Conservation (phyloP, 139 green algal genomes). For the Micractinium sp. region DNA sequence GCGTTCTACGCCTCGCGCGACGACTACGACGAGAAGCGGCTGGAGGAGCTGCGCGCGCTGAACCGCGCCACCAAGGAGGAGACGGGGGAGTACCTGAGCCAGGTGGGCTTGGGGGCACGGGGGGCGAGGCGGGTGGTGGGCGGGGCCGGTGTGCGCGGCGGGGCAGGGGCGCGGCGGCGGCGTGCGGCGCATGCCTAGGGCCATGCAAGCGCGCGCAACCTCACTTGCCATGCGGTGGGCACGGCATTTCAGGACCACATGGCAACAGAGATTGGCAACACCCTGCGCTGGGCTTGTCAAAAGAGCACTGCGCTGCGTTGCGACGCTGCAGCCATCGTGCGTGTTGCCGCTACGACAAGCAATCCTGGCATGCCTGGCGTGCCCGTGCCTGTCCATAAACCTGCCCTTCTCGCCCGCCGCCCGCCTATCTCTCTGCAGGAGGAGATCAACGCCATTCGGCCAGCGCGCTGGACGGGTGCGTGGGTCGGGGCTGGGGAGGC, state of each 20-base stretch:
- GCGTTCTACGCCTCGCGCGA: slow-evolving; percentile 83
- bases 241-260: no score
- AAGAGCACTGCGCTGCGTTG: no score
- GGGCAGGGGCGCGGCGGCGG: neutral
- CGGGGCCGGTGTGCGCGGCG: neutral
- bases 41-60: slow-evolving; percentile 84
- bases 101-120: no score
- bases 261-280: no score
- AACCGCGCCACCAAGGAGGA: slow-evolving; percentile 81
- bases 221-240: no score
- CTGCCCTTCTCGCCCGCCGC: no score
- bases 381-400: neutral
- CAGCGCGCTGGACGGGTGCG: slow-evolving; percentile 75
- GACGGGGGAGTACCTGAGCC: slow-evolving; percentile 82
- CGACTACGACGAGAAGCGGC: slow-evolving; percentile 75
- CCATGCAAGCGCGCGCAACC: no score
- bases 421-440: slow-evolving; percentile 60
- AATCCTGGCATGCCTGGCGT: neutral
- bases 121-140: no score
- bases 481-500: no score
- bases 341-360: no score
- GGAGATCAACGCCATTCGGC: slow-evolving; percentile 80
- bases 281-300: no score
- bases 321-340: no score
- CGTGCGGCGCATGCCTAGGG: neutral